These are phyloP conservation scores for Aspergillus heteromorphus DNA, from an alignment of 495 filamentous ascomycete species.

Conservation along the genomic window DNA sequence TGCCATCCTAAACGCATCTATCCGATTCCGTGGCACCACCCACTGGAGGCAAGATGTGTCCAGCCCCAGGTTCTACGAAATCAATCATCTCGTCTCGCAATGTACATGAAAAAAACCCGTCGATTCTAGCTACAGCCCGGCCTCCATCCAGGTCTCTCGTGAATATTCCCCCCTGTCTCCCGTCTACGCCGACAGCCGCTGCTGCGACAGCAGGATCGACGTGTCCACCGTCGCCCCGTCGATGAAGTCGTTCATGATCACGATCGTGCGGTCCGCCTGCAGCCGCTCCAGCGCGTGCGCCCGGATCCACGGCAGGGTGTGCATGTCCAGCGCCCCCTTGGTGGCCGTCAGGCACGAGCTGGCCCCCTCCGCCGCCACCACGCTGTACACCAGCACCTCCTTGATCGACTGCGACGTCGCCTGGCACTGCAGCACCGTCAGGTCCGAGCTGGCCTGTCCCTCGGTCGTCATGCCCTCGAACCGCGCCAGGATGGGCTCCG, in stretches of 20 bases:
- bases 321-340: constrained; percentile 45
- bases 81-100: no score
- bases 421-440: constrained; percentile 50
- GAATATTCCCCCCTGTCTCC: no score
- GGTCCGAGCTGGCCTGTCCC: constrained; percentile 31
- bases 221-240: constrained; percentile 47
- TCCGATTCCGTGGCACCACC: no score
- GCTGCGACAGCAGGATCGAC: constrained; percentile 29
- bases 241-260: constrained; percentile 52
- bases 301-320: constrained; percentile 46
- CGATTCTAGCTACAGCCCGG: no score
- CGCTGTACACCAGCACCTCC: constrained; percentile 41
- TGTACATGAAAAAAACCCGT: no score
- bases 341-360: constrained; percentile 44
- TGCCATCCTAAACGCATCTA: no score
- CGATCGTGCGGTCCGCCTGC: constrained; percentile 33
- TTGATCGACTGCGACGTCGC: constrained; percentile 48
- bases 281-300: constrained; percentile 34
- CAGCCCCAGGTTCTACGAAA: no score
- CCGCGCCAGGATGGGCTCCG: constrained; percentile 39
- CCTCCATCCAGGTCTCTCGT: no score
- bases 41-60: no score
- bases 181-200: constrained; percentile 17
- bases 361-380: constrained; percentile 35
- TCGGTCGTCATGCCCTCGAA: constrained; percentile 33